These are phyloP conservation scores for Claviceps pazoutovae DNA, from an alignment of 2,329 filamentous ascomycete genomes.

Conservation along the genomic window DNA sequence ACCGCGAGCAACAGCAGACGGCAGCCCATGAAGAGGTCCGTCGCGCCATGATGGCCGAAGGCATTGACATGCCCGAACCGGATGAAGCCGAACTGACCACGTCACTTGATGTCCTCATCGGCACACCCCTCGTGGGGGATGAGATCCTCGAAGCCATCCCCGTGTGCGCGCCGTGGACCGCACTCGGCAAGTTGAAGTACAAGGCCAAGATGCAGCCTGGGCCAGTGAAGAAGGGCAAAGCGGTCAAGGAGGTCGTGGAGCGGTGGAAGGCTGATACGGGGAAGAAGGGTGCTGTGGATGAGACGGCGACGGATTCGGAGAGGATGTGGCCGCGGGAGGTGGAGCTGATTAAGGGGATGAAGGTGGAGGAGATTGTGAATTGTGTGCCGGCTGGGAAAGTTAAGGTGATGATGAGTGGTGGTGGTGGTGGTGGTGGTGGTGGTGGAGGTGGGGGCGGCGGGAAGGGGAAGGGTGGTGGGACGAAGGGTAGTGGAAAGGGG, in stretches of 20 bases:
- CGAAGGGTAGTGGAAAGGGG: slow-evolving; percentile 16
- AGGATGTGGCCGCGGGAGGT: slow-evolving; percentile 73
- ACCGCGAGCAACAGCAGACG: slow-evolving; percentile 59
- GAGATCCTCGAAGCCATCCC: slow-evolving; percentile 58
- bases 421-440: slow-evolving; percentile 31
- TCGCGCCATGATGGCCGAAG: slow-evolving; percentile 44
- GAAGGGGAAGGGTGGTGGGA: slow-evolving; percentile 10
- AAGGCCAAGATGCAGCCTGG: slow-evolving; percentile 92
- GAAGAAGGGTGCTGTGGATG: slow-evolving; percentile 46
- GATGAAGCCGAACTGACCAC: slow-evolving; percentile 40
- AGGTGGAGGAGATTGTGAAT: slow-evolving; percentile 70
- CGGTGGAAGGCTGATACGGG: slow-evolving; percentile 57
- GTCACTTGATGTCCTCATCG: slow-evolving; percentile 58
- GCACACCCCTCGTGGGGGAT: slow-evolving; percentile 65
- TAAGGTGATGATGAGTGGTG: slow-evolving; percentile 59
- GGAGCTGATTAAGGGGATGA: slow-evolving; percentile 70
- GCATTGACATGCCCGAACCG: slow-evolving; percentile 44
- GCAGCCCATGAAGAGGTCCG: slow-evolving; percentile 64
- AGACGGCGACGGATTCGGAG: slow-evolving; percentile 48
- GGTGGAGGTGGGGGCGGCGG: slow-evolving; percentile 21
- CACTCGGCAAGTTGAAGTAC: slow-evolving; percentile 66
- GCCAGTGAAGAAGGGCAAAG: slow-evolving; percentile 82
- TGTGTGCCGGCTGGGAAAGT: slow-evolving; percentile 68
- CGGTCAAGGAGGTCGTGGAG: slow-evolving; percentile 77
- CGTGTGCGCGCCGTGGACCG: slow-evolving; percentile 51